These are phyloP conservation scores for Bigelowiella natans DNA, from an alignment of 78 protist genomes.

Conservation along the genomic window DNA sequence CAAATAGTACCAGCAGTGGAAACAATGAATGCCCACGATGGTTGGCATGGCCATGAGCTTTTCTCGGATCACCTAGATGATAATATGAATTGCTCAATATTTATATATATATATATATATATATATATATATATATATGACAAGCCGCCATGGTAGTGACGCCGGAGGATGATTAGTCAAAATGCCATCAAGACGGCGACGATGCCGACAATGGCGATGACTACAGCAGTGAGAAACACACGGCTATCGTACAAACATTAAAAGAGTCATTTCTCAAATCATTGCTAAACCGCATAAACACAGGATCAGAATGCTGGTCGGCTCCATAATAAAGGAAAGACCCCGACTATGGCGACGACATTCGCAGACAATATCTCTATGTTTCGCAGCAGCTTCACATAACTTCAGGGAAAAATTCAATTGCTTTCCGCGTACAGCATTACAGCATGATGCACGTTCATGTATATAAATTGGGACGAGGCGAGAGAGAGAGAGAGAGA, in stretches of 20 bases:
- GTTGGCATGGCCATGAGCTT: conserved; percentile 34
- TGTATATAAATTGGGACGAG: neutral
- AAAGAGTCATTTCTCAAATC: neutral
- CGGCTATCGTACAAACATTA: neutral
- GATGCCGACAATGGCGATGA: no score
- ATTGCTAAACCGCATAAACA: neutral
- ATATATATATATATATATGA: neutral
- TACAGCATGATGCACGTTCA: neutral
- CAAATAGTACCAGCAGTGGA: conserved; percentile 68
- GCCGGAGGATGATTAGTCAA: no score
- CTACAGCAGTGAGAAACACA: no score
- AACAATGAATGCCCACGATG: conserved; percentile 52
- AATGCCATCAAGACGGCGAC: no score
- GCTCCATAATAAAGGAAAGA: no score
- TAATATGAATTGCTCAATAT: neutral
- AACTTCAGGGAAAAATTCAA: no score
- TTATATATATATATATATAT: neutral
- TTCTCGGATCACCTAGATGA: neutral
- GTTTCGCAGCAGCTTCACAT: no score
- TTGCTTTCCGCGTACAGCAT: no score
- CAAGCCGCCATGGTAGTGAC: no score
- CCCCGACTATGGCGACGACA: no score
- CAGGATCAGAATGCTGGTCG: neutral
- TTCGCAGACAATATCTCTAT: no score
- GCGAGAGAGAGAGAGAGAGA: neutral